Base-by-base conservation (phyloP, 1,284 basidiomycete species). In the Wallemia mellicola region DNA sequence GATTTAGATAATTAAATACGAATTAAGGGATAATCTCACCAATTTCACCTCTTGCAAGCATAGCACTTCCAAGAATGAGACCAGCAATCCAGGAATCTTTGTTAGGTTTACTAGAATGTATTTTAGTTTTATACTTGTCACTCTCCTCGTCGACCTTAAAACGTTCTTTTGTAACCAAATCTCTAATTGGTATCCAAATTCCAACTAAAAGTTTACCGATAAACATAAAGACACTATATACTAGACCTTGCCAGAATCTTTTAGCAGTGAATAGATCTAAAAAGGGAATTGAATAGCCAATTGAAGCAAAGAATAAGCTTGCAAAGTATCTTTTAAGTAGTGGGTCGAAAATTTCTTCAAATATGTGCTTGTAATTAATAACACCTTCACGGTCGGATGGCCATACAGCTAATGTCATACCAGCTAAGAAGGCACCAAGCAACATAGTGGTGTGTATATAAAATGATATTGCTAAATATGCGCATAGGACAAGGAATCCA, bases 301-400 rank as follows among this genome's bases (percentile, higher is more conserved):
- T 75, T 25, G 73, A 74, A 2, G 73, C 71, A 62, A 78, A 78
- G 70, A 79, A 78, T 27, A 78, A 67, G 1, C 77, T 76, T 0
- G 72, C 68, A 24, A 78, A 67, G 28, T 78, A 59, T 59, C 68
- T 66, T 17, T 65, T 64, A 26, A 72, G 70, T 1, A 72, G 27
- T 0, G 68, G 70, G 1, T 65, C 64, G 32, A 75, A 62, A n/a
- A 65, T 65, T 0, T 64, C 64, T 1, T 70, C 65, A 63, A 70
- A 74, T 3, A 14, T 17, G 28, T 17, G 24, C 58, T 27, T 33
- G 15, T 24, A 55, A 24, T 15, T 11, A 27, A 64, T 25, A 54
- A 59, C 54, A 14, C 62, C 61, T 2, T 57, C 58, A n/a, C 61
- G 61, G 25, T 59, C 32, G 1, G 63, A 56, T 24, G 58, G 24